phyloP scores from a whole-genome alignment of 148 eudicot genomes.

The Rhododendron kiyosumense region DNA sequence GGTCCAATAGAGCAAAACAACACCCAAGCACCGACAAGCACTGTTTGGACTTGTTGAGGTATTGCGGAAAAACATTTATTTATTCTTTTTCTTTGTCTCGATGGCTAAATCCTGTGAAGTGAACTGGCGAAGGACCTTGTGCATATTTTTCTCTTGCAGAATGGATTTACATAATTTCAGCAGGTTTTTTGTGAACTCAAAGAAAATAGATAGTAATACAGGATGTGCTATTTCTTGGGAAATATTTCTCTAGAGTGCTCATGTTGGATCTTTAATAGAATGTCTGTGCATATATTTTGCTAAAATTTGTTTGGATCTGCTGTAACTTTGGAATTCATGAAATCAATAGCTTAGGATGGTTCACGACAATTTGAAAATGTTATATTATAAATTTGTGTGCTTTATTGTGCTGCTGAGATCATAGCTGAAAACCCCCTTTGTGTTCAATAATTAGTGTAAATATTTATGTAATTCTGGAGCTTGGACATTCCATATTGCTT shows the following conservation, averaged over 20 bases:
- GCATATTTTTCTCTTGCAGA: not conserved
- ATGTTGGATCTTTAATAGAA: too few relatives aligned
- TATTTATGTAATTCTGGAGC: not conserved
- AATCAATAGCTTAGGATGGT: not conserved
- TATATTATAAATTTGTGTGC: not conserved
- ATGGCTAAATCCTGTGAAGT: slow-evolving; percentile 2
- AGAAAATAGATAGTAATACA: not conserved
- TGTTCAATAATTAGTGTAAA: not conserved
- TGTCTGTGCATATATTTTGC: not conserved
- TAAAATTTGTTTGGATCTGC: not conserved
- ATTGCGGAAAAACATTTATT: slow-evolving; percentile 4
- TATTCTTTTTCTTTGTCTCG: not conserved
- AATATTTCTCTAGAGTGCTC: not conserved
- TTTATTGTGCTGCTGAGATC: not conserved
- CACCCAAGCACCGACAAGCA: slow-evolving; percentile 95
- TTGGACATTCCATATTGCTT: not conserved
- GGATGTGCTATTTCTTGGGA: not conserved
- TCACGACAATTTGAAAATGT: not conserved
- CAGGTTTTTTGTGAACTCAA: not conserved
- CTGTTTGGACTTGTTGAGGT: slow-evolving; percentile 88
- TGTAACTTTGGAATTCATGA: not conserved
- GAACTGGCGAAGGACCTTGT: not conserved
- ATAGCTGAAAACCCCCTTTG: not conserved
- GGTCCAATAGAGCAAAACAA: slow-evolving; percentile 57
- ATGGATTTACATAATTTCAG: not conserved